These are phyloP conservation scores for Colletotrichum lindemuthianum DNA, from an alignment of 2,329 filamentous ascomycete genomes.

Conservation along the genomic window DNA sequence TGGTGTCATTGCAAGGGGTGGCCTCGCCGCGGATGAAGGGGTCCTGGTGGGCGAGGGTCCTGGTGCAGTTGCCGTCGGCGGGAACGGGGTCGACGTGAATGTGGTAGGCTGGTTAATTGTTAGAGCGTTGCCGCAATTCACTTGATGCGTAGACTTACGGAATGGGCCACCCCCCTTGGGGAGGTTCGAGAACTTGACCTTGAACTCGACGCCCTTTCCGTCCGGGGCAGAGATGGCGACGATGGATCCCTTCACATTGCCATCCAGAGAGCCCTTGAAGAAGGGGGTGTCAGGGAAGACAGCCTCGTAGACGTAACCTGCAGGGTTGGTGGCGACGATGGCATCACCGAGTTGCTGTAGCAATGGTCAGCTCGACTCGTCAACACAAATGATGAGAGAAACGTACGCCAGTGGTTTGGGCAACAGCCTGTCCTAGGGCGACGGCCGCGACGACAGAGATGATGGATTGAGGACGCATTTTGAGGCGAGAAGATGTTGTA, in stretches of 20 bases:
- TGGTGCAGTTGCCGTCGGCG: conserved; percentile 75
- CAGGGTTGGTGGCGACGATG: conserved; percentile 63
- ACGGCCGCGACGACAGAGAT: conserved; percentile 43
- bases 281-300: conserved; percentile 63
- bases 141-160: conserved; percentile 55
- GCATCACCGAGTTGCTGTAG: conserved; percentile 58
- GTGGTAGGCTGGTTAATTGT: conserved; percentile 69
- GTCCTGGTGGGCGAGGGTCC: conserved; percentile 75
- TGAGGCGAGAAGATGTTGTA: conserved; percentile 11
- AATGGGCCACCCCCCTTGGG: conserved; percentile 68
- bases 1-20: conserved; percentile 65
- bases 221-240: conserved; percentile 55
- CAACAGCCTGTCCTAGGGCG: conserved; percentile 42
- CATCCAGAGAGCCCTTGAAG: conserved; percentile 58
- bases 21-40: conserved; percentile 73
- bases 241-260: conserved; percentile 66
- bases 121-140: conserved; percentile 9
- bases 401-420: conserved; percentile 40
- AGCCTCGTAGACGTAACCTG: conserved; percentile 63
- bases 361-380: background rate
- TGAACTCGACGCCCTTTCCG: conserved; percentile 65
- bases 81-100: conserved; percentile 74
- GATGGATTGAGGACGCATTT: conserved; percentile 39
- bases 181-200: conserved; percentile 66
- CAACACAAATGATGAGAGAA: background rate